Conservation (phyloP, 2,329 filamentous ascomycete genomes). For the Monosporascus sp. region DNA sequence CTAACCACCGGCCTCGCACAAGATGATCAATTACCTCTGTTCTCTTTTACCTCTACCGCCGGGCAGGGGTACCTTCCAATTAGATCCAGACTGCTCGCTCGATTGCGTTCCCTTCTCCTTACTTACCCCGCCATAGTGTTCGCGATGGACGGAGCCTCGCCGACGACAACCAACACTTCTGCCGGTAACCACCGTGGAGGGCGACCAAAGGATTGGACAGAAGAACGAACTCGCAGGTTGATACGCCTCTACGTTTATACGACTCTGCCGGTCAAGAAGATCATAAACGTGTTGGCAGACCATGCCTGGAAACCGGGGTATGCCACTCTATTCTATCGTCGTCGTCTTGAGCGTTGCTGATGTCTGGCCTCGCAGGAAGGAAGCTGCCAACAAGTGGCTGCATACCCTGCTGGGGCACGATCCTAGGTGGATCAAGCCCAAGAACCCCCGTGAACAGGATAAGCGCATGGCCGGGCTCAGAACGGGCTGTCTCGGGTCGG, state of each 20-base stretch:
- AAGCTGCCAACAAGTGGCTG: constrained; percentile 55
- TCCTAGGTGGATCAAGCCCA: constrained; percentile 51
- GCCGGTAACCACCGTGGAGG: constrained; percentile 30
- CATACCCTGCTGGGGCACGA: constrained; percentile 53
- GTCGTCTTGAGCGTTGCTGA: constrained; percentile 7
- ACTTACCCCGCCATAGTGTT: not conserved
- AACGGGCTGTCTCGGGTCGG: constrained; percentile 27
- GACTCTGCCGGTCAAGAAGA: constrained; percentile 44
- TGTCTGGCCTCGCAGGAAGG: constrained; percentile 33
- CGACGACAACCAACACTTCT: constrained; percentile 19
- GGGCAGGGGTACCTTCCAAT: not conserved
- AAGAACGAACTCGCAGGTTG: constrained; percentile 46
- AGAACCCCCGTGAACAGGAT: constrained; percentile 44
- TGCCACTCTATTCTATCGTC: constrained; percentile 11
- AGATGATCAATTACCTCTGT: not conserved
- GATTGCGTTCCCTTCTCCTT: not conserved
- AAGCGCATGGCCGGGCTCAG: constrained; percentile 38
- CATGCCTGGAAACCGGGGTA: constrained; percentile 42
- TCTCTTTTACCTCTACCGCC: not conserved
- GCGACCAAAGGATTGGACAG: constrained; percentile 52
- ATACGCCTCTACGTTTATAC: constrained; percentile 53
- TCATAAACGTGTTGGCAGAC: constrained; percentile 41
- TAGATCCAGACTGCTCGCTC: not conserved
- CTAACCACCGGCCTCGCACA: not conserved
- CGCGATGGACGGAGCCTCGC: constrained; percentile 21